A percentile compares a stretch with the other conserved stretches of the same genome.
Evolutionary conservation across 1,139 yeast species (phyloP).

Genomic region (Nematodospora anomalae): DNA sequence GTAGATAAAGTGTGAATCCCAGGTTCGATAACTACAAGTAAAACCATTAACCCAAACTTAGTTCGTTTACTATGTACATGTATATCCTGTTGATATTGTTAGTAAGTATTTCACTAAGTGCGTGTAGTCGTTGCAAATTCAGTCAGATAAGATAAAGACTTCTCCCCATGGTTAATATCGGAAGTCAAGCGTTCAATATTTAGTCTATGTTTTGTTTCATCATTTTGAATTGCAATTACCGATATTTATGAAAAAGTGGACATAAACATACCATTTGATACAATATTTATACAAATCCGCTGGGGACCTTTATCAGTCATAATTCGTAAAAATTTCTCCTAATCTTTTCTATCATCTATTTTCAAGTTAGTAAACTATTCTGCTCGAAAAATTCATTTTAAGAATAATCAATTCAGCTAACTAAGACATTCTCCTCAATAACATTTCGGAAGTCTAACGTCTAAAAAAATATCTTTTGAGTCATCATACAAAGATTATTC

Average conservation of each 20-base stretch:
- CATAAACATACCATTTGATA: neutral
- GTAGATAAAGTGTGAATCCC: neutral
- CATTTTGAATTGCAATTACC: neutral
- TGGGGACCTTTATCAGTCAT: neutral
- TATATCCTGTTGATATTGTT: neutral
- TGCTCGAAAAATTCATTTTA: neutral
- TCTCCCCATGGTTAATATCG: neutral
- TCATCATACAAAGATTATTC: slow-evolving; percentile 24
- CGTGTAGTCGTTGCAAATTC: neutral
- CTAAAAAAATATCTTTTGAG: slow-evolving; percentile 24
- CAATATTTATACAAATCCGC: neutral
- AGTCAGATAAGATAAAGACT: neutral
- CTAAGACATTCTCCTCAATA: slow-evolving; percentile 30
- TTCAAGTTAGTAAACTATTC: slow-evolving; percentile 1
- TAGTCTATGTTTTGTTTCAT: neutral
- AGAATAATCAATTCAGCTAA: slow-evolving; percentile 20
- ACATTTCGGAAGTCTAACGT: slow-evolving; percentile 32
- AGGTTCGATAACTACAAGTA: no score
- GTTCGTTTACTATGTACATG: neutral
- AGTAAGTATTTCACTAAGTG: neutral
- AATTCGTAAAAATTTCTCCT: neutral
- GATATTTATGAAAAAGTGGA: no score
- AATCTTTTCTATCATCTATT: no score
- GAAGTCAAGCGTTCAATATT: neutral
- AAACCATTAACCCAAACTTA: no score